Conservation (phyloP, 371 early-diverging fungal genomes). For the Circinella umbellata region DNA sequence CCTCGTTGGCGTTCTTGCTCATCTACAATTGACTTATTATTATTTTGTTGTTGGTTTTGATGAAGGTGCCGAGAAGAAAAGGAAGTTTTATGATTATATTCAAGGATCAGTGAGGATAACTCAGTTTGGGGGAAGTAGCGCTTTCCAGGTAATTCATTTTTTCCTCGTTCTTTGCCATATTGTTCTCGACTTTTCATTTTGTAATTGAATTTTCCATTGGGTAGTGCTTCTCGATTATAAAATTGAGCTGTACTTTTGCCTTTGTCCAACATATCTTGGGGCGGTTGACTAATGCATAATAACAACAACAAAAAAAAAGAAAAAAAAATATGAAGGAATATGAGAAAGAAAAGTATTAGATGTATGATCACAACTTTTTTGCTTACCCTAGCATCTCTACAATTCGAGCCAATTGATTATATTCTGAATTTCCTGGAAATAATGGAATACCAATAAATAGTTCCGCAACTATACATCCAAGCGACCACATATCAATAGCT, state of each 20-base stretch:
- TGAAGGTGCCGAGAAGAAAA: neutral
- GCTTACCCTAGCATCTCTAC: conserved; percentile 86
- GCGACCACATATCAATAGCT: conserved; percentile 99
- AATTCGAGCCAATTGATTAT: conserved; percentile 91
- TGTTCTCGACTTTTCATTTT: conserved; percentile 81
- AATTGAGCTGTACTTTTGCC: conserved; percentile 36
- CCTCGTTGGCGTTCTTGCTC: conserved; percentile 61
- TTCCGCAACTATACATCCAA: conserved; percentile 99
- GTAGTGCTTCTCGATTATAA: conserved; percentile 30
- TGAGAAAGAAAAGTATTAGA: no score
- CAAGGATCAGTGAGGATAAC: conserved; percentile 79
- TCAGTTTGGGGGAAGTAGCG: conserved; percentile 82
- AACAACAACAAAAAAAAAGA: no score
- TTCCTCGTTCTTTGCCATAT: conserved; percentile 77
- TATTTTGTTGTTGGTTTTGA: conserved; percentile 26
- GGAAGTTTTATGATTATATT: conserved; percentile 61
- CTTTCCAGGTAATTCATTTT: conserved; percentile 84
- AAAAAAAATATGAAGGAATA: no score
- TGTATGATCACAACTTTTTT: neutral
- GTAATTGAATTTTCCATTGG: conserved; percentile 58
- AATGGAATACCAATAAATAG: conserved; percentile 92
- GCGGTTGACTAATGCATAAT: conserved; percentile 24
- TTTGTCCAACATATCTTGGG: conserved; percentile 45
- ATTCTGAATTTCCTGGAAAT: conserved; percentile 95
- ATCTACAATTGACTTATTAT: conserved; percentile 32